A percentile compares a stretch with the other conserved stretches of the same genome.
Conservation (phyloP, 805 yeast species). For the Yarrowia sp. region DNA sequence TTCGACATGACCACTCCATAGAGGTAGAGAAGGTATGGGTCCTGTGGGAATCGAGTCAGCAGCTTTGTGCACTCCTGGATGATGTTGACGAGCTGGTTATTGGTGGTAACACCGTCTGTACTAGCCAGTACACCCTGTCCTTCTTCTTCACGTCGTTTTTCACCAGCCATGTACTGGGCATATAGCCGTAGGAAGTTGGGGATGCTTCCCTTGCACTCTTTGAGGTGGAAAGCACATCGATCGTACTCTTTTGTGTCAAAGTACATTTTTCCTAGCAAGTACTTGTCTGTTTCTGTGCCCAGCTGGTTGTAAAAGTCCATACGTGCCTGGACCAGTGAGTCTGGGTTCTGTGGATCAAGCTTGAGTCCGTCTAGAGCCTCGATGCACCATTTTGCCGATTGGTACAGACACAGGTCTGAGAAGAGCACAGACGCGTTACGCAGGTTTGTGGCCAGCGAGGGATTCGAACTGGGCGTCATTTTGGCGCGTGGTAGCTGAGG, state of each 20-base stretch:
- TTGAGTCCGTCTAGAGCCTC: slow-evolving; percentile 5
- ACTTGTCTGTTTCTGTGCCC: slow-evolving; percentile 41
- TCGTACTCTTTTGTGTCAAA: slow-evolving; percentile 84
- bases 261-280: slow-evolving; percentile 64
- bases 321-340: neutral
- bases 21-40: slow-evolving; percentile 67
- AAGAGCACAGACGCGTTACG: slow-evolving; percentile 3
- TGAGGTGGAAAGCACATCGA: slow-evolving; percentile 61
- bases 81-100: slow-evolving; percentile 38
- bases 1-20: slow-evolving; percentile 64
- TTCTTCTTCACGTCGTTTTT: slow-evolving; percentile 67
- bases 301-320: neutral
- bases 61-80: slow-evolving; percentile 40
- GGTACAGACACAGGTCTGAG: slow-evolving; percentile 17
- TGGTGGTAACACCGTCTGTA: slow-evolving; percentile 34
- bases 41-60: slow-evolving; percentile 32
- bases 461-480: neutral
- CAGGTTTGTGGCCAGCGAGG: neutral
- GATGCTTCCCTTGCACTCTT: slow-evolving; percentile 44
- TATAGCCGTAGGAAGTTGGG: slow-evolving; percentile 60
- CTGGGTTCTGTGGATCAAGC: neutral
- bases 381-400: slow-evolving; percentile 22
- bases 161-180: slow-evolving; percentile 69
- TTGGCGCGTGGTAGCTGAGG: neutral
- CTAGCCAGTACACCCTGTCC: slow-evolving; percentile 58